phyloP scores from a whole-genome alignment of 2,329 filamentous ascomycete species.

The Hypoxylon sp. region DNA sequence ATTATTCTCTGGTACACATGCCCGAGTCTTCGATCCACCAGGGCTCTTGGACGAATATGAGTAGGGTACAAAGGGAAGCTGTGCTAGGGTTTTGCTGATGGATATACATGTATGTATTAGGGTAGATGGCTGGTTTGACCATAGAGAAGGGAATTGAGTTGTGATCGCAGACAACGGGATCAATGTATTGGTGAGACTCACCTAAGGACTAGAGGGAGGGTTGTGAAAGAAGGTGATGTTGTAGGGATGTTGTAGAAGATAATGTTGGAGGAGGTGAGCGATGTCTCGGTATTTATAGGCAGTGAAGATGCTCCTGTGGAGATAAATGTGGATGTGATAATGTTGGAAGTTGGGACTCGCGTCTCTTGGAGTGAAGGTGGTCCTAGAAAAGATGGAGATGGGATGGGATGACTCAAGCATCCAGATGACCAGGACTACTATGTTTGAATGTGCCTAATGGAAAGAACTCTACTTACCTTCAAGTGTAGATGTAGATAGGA shows the following conservation, averaged over 20 bases:
- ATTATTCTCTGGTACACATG: not conserved
- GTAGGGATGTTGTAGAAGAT: not conserved
- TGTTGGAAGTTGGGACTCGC: not conserved
- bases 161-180: not conserved
- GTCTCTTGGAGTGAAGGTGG: not conserved
- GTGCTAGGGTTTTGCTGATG: not conserved
- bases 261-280: too few relatives aligned
- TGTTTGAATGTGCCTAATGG: not conserved
- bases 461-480: not conserved
- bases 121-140: not conserved
- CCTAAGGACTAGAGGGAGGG: not conserved
- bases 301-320: too few relatives aligned
- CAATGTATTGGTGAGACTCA: not conserved
- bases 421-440: not conserved
- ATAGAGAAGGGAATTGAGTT: not conserved
- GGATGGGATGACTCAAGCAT: not conserved
- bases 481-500: not conserved
- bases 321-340: not conserved
- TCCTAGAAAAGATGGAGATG: not conserved
- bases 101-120: not conserved
- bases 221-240: not conserved
- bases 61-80: not conserved
- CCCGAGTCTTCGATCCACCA: not conserved
- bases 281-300: too few relatives aligned
- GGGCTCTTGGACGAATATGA: not conserved